phyloP scores from a whole-genome alignment of 2,329 filamentous ascomycete species.

The Fusarium sp. region DNA sequence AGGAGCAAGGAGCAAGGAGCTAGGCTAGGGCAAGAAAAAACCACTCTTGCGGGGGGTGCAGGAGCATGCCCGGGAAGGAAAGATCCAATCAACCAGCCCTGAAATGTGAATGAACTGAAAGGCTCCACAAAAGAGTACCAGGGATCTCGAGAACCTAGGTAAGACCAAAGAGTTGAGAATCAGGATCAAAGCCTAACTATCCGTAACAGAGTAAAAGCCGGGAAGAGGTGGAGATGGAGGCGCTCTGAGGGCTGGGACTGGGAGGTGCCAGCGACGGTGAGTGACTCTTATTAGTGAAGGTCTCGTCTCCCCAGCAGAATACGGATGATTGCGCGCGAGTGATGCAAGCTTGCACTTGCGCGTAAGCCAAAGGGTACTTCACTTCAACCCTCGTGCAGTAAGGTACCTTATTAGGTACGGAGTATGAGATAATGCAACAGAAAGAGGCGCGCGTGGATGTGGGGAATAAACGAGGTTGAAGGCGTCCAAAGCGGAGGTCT shows the following conservation, averaged over 20 bases:
- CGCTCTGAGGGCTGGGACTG: constrained; percentile 27
- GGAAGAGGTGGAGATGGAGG: constrained; percentile 29
- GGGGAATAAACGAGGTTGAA: constrained; percentile 44
- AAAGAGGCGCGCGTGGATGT: constrained; percentile 45
- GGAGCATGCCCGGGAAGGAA: constrained; percentile 23
- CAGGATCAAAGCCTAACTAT: constrained; percentile 16
- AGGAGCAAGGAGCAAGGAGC: too few species aligned
- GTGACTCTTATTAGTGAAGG: constrained; percentile 33
- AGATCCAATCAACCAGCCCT: constrained; percentile 30
- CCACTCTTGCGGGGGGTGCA: constrained; percentile 29
- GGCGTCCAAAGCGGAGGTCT: constrained; percentile 38
- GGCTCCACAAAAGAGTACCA: constrained; percentile 27
- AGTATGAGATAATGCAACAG: constrained; percentile 45
- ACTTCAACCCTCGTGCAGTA: too few species aligned
- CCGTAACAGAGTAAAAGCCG: constrained; percentile 30
- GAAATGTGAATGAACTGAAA: constrained; percentile 29
- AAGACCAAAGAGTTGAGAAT: constrained; percentile 3
- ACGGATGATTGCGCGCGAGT: constrained; percentile 37
- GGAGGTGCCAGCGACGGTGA: constrained; percentile 38
- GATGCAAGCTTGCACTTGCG: constrained; percentile 1
- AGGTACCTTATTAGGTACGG: constrained; percentile 13
- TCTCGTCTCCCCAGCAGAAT: constrained; percentile 5
- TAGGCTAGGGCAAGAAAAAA: constrained; percentile 30
- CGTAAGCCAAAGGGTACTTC: constrained; percentile 7
- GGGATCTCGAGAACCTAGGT: constrained; percentile 29